Evolutionary conservation across 1,284 basidiomycete genomes (phyloP).

Genomic region (Caloboletus firmus): DNA sequence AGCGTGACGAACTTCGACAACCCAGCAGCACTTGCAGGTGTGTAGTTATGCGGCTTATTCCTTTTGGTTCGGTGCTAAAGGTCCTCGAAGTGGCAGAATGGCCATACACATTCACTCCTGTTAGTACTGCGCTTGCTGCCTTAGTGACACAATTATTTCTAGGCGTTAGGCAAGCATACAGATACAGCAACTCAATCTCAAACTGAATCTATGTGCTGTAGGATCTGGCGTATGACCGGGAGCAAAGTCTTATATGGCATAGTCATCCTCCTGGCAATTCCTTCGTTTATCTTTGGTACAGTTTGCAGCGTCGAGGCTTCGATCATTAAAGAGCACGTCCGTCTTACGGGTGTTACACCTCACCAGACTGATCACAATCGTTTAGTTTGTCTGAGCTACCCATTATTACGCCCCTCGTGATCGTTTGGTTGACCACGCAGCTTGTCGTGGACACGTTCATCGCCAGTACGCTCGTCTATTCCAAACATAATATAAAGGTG

Average conservation of each 20-base stretch:
- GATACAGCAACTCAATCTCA: no score
- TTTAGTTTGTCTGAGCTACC: no score
- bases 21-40: constrained; percentile 13
- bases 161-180: constrained; percentile 11
- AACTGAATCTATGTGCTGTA: constrained; percentile 17
- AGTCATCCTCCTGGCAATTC: constrained; percentile 35
- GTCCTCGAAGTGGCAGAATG: constrained; percentile 18
- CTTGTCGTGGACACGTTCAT: no score
- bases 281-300: constrained; percentile 40
- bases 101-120: constrained; percentile 47
- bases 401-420: no score
- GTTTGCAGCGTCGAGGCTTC: constrained; percentile 40
- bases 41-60: not conserved
- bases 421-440: no score
- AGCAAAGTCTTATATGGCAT: constrained; percentile 36
- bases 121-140: constrained; percentile 44
- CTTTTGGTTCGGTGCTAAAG: not conserved
- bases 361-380: not conserved
- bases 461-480: no score
- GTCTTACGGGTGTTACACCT: not conserved
- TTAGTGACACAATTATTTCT: constrained; percentile 39
- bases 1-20: constrained; percentile 20
- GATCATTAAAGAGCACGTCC: constrained; percentile 36
- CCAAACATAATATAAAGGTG: not conserved
- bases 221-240: constrained; percentile 35